Conservation (phyloP, 2,329 filamentous ascomycete species). For the Onygenales sp. region DNA sequence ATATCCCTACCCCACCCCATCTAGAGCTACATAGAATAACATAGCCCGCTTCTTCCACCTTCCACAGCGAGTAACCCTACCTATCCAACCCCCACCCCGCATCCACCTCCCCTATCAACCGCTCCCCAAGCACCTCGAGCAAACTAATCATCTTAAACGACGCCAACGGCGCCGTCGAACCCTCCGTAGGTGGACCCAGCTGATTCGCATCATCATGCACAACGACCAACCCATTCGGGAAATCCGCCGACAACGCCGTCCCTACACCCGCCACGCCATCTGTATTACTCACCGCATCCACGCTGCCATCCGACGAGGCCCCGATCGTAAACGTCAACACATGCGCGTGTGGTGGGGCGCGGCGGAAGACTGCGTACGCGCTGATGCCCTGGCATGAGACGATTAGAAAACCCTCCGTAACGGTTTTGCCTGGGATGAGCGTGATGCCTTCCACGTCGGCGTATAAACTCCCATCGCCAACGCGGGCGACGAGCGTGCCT, state of each 20-base stretch:
- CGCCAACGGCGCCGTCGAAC: constrained; percentile 37
- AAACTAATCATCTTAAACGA: constrained; percentile 44
- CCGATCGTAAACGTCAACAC: constrained; percentile 42
- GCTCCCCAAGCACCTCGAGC: constrained; percentile 34
- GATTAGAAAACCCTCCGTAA: constrained; percentile 40
- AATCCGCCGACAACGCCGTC: constrained; percentile 31
- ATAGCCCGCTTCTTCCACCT: no score
- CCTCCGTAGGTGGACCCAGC: constrained; percentile 24
- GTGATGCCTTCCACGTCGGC: constrained; percentile 48
- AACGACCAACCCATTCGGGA: constrained; percentile 39
- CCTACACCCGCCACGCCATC: constrained; percentile 44
- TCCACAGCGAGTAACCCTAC: background rate
- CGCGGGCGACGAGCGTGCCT: constrained; percentile 29
- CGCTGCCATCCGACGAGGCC: constrained; percentile 29
- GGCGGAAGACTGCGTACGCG: constrained; percentile 43
- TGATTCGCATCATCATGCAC: constrained; percentile 48
- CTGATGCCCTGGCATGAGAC: constrained; percentile 46
- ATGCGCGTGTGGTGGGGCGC: constrained; percentile 40
- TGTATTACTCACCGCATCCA: constrained; percentile 46
- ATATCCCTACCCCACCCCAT: no score
- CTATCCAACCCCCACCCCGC: constrained; percentile 2
- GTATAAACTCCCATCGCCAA: constrained; percentile 40
- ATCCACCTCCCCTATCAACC: constrained; percentile 6
- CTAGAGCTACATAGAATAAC: no score
- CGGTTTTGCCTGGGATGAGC: constrained; percentile 37